These are phyloP conservation scores for Ogataea neopini DNA, from an alignment of 805 yeast species.

Conservation along the genomic window DNA sequence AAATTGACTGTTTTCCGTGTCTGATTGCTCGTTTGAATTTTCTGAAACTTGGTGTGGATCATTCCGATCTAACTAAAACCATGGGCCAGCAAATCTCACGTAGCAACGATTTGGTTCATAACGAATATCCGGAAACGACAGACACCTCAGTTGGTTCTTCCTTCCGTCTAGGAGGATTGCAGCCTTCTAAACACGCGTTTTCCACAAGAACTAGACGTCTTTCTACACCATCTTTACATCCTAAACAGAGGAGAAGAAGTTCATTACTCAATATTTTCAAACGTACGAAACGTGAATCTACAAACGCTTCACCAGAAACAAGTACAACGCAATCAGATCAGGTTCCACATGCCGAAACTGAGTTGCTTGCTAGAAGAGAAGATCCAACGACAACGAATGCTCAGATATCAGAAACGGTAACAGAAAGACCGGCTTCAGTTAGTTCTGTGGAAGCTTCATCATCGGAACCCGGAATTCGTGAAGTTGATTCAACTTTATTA, in stretches of 20 bases:
- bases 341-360: neutral
- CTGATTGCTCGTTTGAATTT: neutral
- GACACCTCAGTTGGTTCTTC: neutral
- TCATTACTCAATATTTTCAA: conserved; percentile 13
- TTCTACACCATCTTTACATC: conserved; percentile 16
- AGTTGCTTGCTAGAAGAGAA: neutral
- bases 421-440: neutral
- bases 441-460: neutral
- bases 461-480: neutral
- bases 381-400: neutral
- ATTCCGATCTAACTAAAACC: neutral
- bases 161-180: neutral
- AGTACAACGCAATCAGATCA: neutral
- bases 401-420: conserved; percentile 9
- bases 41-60: conserved; percentile 6
- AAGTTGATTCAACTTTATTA: conserved; percentile 17
- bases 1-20: neutral
- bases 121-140: neutral
- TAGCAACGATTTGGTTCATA: neutral
- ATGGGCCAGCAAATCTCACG: conserved; percentile 19
- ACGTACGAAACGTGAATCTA: conserved; percentile 1
- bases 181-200: conserved; percentile 5
- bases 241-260: conserved; percentile 11
- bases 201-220: conserved; percentile 15
- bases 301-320: neutral